Evolutionary conservation across 139 green algal species (phyloP).

Genomic region (Marvania coccoides): DNA sequence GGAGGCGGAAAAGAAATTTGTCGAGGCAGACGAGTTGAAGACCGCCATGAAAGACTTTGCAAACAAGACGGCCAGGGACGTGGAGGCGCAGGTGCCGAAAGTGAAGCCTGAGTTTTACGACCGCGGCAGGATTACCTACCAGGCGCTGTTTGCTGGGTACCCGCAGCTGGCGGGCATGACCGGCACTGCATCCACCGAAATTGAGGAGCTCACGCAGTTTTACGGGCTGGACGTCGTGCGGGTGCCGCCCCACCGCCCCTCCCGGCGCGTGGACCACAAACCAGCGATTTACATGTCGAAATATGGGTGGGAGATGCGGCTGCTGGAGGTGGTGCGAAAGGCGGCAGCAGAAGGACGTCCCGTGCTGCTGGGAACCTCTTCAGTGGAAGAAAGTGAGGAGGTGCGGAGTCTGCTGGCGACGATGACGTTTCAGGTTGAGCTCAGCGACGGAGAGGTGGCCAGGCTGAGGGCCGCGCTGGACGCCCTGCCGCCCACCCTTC

Average conservation of each 20-base stretch:
- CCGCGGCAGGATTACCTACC: constrained; percentile 50
- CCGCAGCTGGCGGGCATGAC: constrained; percentile 68
- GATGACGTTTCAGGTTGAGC: neutral
- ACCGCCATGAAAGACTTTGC: no score
- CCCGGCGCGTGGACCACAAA: constrained; percentile 45
- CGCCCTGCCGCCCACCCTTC: neutral
- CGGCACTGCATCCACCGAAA: constrained; percentile 36
- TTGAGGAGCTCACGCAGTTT: constrained; percentile 43
- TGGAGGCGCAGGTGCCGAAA: constrained; percentile 21
- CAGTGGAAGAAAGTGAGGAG: constrained; percentile 49
- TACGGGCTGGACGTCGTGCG: constrained; percentile 60
- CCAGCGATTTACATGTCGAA: constrained; percentile 43
- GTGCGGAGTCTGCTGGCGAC: constrained; percentile 5
- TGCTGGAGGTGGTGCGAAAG: constrained; percentile 14
- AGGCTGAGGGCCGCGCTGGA: neutral
- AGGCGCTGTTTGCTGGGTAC: constrained; percentile 63
- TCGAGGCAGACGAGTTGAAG: no score
- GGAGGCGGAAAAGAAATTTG: no score
- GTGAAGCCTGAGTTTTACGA: constrained; percentile 23
- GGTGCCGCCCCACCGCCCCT: constrained; percentile 75
- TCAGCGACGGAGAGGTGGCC: constrained; percentile 76
- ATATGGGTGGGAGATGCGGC: neutral
- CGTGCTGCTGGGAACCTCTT: constrained; percentile 85
- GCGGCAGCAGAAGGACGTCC: constrained; percentile 40
- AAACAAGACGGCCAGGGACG: no score